Evolutionary conservation across 2,329 filamentous ascomycete genomes (phyloP), one percentile per base, ranked within the genome.

Genomic region (Fusarium tupiense): DNA sequence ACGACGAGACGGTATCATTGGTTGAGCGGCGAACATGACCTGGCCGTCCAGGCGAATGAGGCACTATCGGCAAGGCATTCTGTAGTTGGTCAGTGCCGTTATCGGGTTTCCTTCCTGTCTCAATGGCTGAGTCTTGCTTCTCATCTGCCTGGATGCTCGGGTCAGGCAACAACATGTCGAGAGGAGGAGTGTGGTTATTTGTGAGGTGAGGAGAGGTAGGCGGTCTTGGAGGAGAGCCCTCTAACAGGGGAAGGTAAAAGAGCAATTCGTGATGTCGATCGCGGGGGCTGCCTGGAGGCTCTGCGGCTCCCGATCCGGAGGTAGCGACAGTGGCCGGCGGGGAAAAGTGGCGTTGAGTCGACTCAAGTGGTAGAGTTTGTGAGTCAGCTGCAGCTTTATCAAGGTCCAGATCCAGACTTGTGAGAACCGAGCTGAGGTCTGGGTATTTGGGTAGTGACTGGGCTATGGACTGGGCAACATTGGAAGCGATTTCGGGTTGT

Each of bases 241-340:
- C 90, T 62, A 92, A 86, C 63, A 92, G 83, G 50, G 90, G 90
- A 63, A 92, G 85, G 77, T 89, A 92, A 78, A 92, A 92, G 67
- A 92, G 82, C 72, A 92, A 88, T 74, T 91, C 89, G 77, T 84
- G 83, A 74, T 91, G 89, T 68, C 88, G 86, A 67, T 88, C 87
- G 81, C 87, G 87, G 58, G 86, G 85, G 76, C 84, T 86, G 73
- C 83, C 78, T 57, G 83, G 82, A 72, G 79, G 74, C 72, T 79
- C 79, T 75, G 74, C 74, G 74, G 73, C 70, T 75, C 75, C 77
- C 64, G 76, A 76, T 75, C 72, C 75, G 74, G 79, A 69, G 70
- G 68, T 67, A 77, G 77, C 74, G 74, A 67, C 73, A 75, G 76
- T 73, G 62, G 80, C 72, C 74, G 77, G 75, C 67, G 78, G 70